These are phyloP conservation scores for Tolypocladium amazonense DNA, from an alignment of 2,329 filamentous ascomycete genomes.

Conservation along the genomic window DNA sequence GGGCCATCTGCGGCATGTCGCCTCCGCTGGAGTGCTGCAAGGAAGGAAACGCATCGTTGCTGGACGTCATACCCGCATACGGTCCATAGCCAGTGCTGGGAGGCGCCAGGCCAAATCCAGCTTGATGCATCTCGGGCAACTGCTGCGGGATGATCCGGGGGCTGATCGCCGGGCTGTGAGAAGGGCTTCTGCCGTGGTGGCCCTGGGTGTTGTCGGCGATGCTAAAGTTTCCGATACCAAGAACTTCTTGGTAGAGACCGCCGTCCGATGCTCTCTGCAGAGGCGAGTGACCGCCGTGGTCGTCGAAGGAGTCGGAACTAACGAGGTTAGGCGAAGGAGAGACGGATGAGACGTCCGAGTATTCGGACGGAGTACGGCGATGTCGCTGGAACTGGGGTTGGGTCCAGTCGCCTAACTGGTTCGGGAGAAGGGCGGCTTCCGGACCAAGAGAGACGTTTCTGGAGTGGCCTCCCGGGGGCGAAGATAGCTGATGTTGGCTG, in stretches of 20 bases:
- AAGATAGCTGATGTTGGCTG: conserved; percentile 44
- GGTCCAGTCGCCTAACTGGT: conserved; percentile 42
- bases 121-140: conserved; percentile 39
- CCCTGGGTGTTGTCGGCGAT: conserved; percentile 64
- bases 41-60: conserved; percentile 40
- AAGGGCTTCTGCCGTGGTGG: conserved; percentile 67
- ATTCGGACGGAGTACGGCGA: conserved; percentile 78
- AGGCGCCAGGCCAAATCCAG: conserved; percentile 31
- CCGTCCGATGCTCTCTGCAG: conserved; percentile 66
- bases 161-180: conserved; percentile 60
- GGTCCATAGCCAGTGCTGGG: conserved; percentile 27
- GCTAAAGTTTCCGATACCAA: conserved; percentile 70
- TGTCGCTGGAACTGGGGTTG: conserved; percentile 65
- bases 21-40: conserved; percentile 34
- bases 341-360: conserved; percentile 80
- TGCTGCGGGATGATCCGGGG: conserved; percentile 49
- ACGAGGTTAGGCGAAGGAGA: conserved; percentile 74
- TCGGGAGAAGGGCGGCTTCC: conserved; percentile 43
- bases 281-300: conserved; percentile 64
- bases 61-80: conserved; percentile 26
- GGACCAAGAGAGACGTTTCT: conserved; percentile 47
- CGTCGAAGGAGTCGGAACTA: conserved; percentile 70
- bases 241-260: conserved; percentile 63
- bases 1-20: conserved; percentile 70
- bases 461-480: conserved; percentile 38